Evolutionary conservation across 108 stramenopile species (phyloP), one percentile per base, ranked within the genome.

Genomic region (Nitzschia sp.): DNA sequence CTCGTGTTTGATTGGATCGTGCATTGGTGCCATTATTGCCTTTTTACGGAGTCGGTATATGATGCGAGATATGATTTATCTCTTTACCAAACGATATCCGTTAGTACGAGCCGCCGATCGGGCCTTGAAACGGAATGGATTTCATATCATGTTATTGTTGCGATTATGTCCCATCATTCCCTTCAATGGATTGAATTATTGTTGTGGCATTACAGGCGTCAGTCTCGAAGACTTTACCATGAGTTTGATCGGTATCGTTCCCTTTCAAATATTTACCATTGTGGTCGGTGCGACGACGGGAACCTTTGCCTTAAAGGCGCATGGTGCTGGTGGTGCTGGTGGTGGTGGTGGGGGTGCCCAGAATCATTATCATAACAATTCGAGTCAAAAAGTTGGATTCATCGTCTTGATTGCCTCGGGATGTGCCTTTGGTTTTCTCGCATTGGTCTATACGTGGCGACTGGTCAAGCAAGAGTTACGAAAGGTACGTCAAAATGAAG

Each of bases 1-100:
- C 1, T 62, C 73, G 2, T 84, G 85, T 21, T 85, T 90, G 33
- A 73, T 91, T 72, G 92, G 89, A 55, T 76, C 48, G 41, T 68
- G 55, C 0, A 78, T 88, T 28, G 81, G 80, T 50, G 81, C 81
- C 13, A 48, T 78, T 28, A 45, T 74, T 36, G 82, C 82, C 28
- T 93, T 90, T 66, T 32, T 85, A 19, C 63, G 89, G 17, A 80
- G 81, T 31, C 69, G 92, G 16, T 93, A 90, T 47, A 71, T 93
- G 63, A 72, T 90, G 71, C 76, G 92, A 45, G 84, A 88, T 59
- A 71, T 86, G 69, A 80, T 93, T 21, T 53, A 73, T 32, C 71
- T 92, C 25, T 76, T 81, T 70, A 69, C 85, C 5, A 73, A 77
- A 58, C 86, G 82, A 38, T 90, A 89, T 79, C 83, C 87, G 0